Conservation (phyloP, 306 rosid genomes). For the Begonia masoniana region DNA sequence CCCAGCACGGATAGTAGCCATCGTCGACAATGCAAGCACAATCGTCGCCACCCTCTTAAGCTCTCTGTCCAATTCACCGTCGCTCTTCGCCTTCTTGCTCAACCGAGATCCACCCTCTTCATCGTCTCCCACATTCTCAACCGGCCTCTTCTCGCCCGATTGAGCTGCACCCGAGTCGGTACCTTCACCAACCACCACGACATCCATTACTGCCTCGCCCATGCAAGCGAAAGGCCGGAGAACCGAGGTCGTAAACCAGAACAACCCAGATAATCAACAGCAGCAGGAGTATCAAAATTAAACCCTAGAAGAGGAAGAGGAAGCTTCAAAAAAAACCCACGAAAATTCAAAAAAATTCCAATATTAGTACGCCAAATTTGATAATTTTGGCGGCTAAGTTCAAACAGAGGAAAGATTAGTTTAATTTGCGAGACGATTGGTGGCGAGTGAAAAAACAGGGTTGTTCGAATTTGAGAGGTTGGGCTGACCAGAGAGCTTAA, state of each 20-base stretch:
- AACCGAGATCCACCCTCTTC: constrained; percentile 17
- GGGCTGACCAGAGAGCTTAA: neutral
- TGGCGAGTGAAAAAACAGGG: too few species aligned
- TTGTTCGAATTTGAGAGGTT: neutral
- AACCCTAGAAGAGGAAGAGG: constrained; percentile 27
- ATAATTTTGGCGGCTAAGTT: constrained; percentile 27
- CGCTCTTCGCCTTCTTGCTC: constrained; percentile 45
- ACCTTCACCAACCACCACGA: constrained; percentile 2
- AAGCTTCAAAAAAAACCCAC: constrained; percentile 4
- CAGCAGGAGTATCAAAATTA: constrained; percentile 3
- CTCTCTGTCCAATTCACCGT: constrained; percentile 6
- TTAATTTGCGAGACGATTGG: neutral
- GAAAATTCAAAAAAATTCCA: constrained; percentile 15
- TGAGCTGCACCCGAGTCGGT: constrained; percentile 3
- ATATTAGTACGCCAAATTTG: constrained; percentile 3
- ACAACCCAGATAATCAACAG: constrained; percentile 1
- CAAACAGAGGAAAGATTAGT: neutral
- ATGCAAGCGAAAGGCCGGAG: neutral
- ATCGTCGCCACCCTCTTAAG: constrained; percentile 87
- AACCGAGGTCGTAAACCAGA: constrained; percentile 5
- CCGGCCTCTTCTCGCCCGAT: constrained; percentile 19
- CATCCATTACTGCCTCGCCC: constrained; percentile 22
- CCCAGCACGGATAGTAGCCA: constrained; percentile 69
- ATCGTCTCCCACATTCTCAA: constrained; percentile 26
- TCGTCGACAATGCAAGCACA: constrained; percentile 64